phyloP scores from a whole-genome alignment of 768 basidiomycete genomes.

The Ephemerocybe angulata region DNA sequence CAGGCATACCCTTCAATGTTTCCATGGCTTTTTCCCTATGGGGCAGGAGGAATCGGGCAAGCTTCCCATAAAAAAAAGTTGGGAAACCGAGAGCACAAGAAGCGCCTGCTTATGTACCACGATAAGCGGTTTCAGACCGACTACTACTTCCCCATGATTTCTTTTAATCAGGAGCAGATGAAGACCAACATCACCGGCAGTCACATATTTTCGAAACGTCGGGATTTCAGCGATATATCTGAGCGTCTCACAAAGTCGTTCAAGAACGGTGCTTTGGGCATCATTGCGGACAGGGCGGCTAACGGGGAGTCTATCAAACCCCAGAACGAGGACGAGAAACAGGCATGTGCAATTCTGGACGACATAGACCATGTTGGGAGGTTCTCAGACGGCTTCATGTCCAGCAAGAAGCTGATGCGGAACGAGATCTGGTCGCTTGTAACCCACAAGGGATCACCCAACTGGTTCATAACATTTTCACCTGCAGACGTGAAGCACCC shows the following conservation, averaged over 20 bases:
- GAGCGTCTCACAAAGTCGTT: constrained; percentile 15
- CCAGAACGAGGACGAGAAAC: not conserved
- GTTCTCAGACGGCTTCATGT: not conserved
- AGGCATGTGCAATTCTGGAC: not conserved
- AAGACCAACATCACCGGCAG: constrained; percentile 11
- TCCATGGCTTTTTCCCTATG: constrained; percentile 2
- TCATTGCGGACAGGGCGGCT: not conserved
- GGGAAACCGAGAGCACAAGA: constrained; percentile 19
- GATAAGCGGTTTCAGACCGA: constrained; percentile 35
- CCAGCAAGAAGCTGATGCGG: not conserved
- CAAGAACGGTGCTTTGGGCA: constrained; percentile 14
- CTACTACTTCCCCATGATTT: constrained; percentile 25
- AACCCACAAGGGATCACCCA: constrained; percentile 22
- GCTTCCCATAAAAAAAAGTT: not conserved
- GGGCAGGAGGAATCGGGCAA: constrained; percentile 12
- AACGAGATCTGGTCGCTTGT: constrained; percentile 16
- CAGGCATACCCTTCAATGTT: constrained; percentile 17
- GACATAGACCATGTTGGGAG: constrained; percentile 1
- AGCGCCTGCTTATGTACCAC: constrained; percentile 26
- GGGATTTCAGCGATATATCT: constrained; percentile 20
- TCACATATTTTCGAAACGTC: constrained; percentile 1
- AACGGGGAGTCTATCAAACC: not conserved
- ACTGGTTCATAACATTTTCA: constrained; percentile 36
- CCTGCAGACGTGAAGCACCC: constrained; percentile 32
- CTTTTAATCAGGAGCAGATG: constrained; percentile 32